A percentile compares a stretch with the other conserved stretches of the same genome.
Evolutionary conservation across 2,329 filamentous ascomycete species (phyloP).

Genomic region (Phialocephala sp.): DNA sequence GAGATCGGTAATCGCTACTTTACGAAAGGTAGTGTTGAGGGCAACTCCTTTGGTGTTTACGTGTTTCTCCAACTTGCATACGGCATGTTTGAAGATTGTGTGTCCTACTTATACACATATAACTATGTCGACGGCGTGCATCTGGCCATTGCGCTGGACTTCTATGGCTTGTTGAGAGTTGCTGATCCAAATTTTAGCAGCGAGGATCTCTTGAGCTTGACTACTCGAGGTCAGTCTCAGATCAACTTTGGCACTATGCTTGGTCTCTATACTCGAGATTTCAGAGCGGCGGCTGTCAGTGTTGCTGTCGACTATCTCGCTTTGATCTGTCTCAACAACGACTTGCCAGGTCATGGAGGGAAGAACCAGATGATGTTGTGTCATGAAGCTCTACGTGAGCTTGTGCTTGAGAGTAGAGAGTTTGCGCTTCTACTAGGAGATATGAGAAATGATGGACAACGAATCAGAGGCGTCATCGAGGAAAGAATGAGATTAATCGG

Average conservation of each 20-base stretch:
- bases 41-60: slow-evolving; percentile 83
- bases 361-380: slow-evolving; percentile 81
- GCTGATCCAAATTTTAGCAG: slow-evolving; percentile 78
- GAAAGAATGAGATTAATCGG: slow-evolving; percentile 82
- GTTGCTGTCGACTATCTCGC: slow-evolving; percentile 93
- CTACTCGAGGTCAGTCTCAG: slow-evolving; percentile 73
- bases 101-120: slow-evolving; percentile 90
- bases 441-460: slow-evolving; percentile 82
- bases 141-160: slow-evolving; percentile 87
- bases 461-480: slow-evolving; percentile 87
- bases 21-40: slow-evolving; percentile 75
- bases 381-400: slow-evolving; percentile 89
- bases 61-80: slow-evolving; percentile 91
- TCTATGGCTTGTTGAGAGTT: slow-evolving; percentile 87
- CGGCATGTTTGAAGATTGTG: slow-evolving; percentile 92
- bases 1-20: slow-evolving; percentile 95
- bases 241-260: slow-evolving; percentile 95
- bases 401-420: slow-evolving; percentile 95
- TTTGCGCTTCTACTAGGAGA: slow-evolving; percentile 95
- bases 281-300: slow-evolving; percentile 86
- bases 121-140: slow-evolving; percentile 94
- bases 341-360: slow-evolving; percentile 76
- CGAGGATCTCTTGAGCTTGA: slow-evolving; percentile 71
- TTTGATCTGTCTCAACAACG: slow-evolving; percentile 89
- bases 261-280: slow-evolving; percentile 94